Percentiles rank a stretch among this genome's conserved stretches.
These are phyloP conservation scores for Ceraceosorus bombacis DNA, from an alignment of 1,284 basidiomycete species.

Conservation along the genomic window DNA sequence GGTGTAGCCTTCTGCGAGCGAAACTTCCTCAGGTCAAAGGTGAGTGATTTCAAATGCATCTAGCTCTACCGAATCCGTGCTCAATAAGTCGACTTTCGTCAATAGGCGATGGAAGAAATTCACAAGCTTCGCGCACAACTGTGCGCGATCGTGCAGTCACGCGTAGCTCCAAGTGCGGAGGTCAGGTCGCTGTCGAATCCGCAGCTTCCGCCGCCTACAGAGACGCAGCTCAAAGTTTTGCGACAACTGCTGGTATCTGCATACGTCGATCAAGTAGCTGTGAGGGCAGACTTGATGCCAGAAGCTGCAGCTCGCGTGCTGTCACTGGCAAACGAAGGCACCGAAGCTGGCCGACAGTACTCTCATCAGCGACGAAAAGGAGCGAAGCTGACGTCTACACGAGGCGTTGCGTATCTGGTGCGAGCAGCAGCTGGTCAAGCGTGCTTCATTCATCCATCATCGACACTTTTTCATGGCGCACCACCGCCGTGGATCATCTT, in stretches of 20 bases:
- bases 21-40: conserved; percentile 88
- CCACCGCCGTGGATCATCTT: conserved; percentile 86
- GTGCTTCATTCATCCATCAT: conserved; percentile 86
- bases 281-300: conserved; percentile 72
- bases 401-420: conserved; percentile 75
- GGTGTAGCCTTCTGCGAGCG: conserved; percentile 69
- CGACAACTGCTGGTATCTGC: conserved; percentile 80
- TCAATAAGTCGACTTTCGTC: background rate
- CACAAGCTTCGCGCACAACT: conserved; percentile 86
- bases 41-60: conserved; percentile 45
- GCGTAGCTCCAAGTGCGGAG: conserved; percentile 5
- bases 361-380: conserved; percentile 49
- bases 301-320: conserved; percentile 19
- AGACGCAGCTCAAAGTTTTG: conserved; percentile 71
- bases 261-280: conserved; percentile 92
- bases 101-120: conserved; percentile 90
- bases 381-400: conserved; percentile 64
- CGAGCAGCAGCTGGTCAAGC: conserved; percentile 70
- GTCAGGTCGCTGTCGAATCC: conserved; percentile 18
- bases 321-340: conserved; percentile 8
- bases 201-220: conserved; percentile 29
- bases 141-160: conserved; percentile 38
- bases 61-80: conserved; percentile 7
- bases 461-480: conserved; percentile 61
- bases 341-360: conserved; percentile 6